A percentile compares a stretch with the other conserved stretches of the same genome.
These are phyloP conservation scores for Yueomyces sinensis DNA, from an alignment of 805 yeast genomes.

Conservation along the genomic window DNA sequence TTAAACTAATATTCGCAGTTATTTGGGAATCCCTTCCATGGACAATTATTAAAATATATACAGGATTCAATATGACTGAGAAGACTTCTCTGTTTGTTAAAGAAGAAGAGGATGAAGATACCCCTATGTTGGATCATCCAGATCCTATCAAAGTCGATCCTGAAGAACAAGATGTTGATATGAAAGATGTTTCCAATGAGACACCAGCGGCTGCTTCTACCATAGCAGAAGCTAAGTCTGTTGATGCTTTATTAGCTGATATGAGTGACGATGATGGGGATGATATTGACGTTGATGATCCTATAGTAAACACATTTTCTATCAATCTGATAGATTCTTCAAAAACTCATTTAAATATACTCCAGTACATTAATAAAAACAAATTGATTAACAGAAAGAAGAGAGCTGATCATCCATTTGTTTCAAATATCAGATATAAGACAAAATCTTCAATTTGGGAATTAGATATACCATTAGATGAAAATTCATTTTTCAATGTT, in stretches of 20 bases:
- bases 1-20: too few relatives aligned
- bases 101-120: conserved; percentile 24
- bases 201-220: conserved; percentile 2
- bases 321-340: conserved; percentile 31
- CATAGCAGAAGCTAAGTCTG: conserved; percentile 1
- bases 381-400: conserved; percentile 9
- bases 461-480: conserved; percentile 64
- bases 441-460: conserved; percentile 52
- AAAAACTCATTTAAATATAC: conserved; percentile 26
- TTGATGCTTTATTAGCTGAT: conserved; percentile 1
- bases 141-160: conserved; percentile 2
- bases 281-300: conserved; percentile 36
- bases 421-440: conserved; percentile 41
- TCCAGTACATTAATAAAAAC: conserved; percentile 41
- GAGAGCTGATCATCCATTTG: conserved; percentile 23
- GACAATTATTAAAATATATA: too few relatives aligned
- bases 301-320: conserved; percentile 49
- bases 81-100: conserved; percentile 22
- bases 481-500: conserved; percentile 51
- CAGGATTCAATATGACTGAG: conserved; percentile 9
- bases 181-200: not conserved
- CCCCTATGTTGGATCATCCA: conserved; percentile 1
- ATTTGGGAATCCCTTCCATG: too few relatives aligned
- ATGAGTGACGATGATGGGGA: conserved; percentile 7
- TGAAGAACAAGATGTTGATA: not conserved